These are phyloP conservation scores for Balansia obtecta DNA, from an alignment of 2,329 filamentous ascomycete genomes.

Conservation along the genomic window DNA sequence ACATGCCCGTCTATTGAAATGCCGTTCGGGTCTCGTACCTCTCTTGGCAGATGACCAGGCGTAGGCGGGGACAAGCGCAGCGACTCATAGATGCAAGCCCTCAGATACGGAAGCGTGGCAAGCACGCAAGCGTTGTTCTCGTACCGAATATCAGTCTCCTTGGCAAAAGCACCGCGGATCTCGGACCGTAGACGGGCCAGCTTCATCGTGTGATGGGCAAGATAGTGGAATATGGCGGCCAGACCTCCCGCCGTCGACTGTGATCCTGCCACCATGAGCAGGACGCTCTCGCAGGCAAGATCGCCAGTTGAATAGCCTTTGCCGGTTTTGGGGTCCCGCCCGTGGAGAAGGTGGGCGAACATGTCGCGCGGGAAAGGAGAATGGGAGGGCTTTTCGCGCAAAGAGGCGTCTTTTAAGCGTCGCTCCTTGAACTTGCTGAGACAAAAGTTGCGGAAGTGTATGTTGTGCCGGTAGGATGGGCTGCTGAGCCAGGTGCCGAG, in stretches of 20 bases:
- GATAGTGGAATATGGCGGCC: slow-evolving; percentile 12
- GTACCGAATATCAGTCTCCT: neutral
- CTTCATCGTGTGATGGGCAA: slow-evolving; percentile 5
- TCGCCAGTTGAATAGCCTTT: slow-evolving; percentile 12
- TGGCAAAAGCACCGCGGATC: slow-evolving; percentile 4
- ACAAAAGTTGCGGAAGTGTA: neutral
- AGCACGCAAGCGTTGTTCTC: neutral
- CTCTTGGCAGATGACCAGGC: slow-evolving; percentile 9
- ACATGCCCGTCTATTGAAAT: neutral
- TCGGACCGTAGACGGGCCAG: slow-evolving; percentile 9
- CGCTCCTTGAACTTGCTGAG: slow-evolving; percentile 7
- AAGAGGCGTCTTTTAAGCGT: neutral
- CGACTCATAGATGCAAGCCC: slow-evolving; percentile 14
- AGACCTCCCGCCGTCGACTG: slow-evolving; percentile 10
- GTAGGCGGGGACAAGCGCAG: slow-evolving; percentile 13
- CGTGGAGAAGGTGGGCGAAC: slow-evolving; percentile 13
- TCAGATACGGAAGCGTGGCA: slow-evolving; percentile 12
- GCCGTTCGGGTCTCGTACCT: slow-evolving; percentile 1
- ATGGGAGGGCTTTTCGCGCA: neutral
- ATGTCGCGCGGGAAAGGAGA: slow-evolving; percentile 8
- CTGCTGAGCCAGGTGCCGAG: neutral
- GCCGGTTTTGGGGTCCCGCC: slow-evolving; percentile 13
- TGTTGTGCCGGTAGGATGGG: neutral
- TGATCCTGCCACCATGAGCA: slow-evolving; percentile 13
- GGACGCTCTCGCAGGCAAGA: slow-evolving; percentile 14